These are phyloP conservation scores for baker's yeast (Saccharomyces cerevisiae) DNA, from an alignment of 805 yeast genomes.

Conservation along the genomic window DNA sequence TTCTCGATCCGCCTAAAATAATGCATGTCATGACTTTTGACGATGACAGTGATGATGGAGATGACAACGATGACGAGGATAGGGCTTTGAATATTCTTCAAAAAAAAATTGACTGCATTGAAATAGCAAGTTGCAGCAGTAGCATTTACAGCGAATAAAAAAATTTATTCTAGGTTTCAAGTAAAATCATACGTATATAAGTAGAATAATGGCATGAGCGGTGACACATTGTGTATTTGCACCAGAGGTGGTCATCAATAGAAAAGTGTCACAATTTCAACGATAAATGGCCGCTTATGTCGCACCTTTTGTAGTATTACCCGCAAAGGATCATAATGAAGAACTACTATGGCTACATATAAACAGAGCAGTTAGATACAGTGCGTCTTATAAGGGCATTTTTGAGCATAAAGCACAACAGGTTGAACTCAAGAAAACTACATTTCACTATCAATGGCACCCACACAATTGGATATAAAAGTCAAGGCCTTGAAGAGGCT, in stretches of 20 bases:
- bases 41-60: constrained; percentile 6
- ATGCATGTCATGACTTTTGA: background rate
- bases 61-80: constrained; percentile 6
- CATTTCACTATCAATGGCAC: constrained; percentile 42
- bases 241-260: background rate
- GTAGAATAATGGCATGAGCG: background rate
- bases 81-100: constrained; percentile 5
- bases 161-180: background rate
- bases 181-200: background rate
- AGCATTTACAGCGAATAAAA: constrained; percentile 6
- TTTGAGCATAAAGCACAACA: background rate
- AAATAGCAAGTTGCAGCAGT: constrained; percentile 1
- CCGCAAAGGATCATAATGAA: background rate
- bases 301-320: background rate
- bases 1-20: background rate
- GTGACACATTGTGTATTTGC: background rate
- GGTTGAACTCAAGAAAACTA: background rate
- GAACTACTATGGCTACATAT: background rate
- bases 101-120: constrained; percentile 12
- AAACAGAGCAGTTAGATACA: background rate
- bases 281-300: background rate
- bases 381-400: background rate
- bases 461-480: constrained; percentile 63
- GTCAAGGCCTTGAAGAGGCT: constrained; percentile 60
- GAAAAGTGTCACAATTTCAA: background rate